Base-by-base conservation (phyloP, 306 rosid species). In the Cajanus cajan region DNA sequence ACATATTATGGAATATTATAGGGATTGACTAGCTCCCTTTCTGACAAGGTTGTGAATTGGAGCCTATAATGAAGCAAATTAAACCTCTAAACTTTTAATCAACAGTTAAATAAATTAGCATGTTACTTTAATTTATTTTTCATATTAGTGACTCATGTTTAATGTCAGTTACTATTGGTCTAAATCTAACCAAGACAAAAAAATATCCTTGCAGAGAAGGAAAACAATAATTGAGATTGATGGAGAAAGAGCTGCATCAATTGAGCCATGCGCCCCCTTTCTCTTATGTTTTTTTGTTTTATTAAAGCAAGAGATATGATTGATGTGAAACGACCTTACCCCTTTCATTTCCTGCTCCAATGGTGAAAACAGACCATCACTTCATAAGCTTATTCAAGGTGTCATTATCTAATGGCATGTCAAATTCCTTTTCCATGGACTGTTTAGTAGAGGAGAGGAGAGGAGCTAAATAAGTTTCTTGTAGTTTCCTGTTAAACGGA, bases 251-350 rank as follows among this genome's bases (percentile, higher is more conserved):
- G 54, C 4, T 34, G 81, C 81, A 66, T 51, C 75, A 51, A 77
- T 67, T 77, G 2, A 15, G 48, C 62, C 62, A 62, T 18, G 68
- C 57, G n/a, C 59, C 69, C 71, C 41, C n/a, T 66, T 40, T 40
- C 41, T 14, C 31, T 52, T 40, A 16, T 43, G 59, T 54, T 52
- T 67, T n/a, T 78, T 55, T 41, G 47, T 37, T 65, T 77, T 64
- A 76, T 63, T 31, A 76, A 77, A 69, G 77, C 62, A 57, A 7
- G 13, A 31, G 18, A 57, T 57, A 66, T 66, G 77, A 69, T 58
- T 78, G 77, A 70, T 79, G 71, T 21, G 82, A 59, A 79, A 79
- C 33, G 62, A 70, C 47, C 14, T 33, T 36, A 59, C 67, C 67
- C 68, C 68, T 67, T 78, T 58, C 82, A 69, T 15, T 58, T 78